Evolutionary conservation across 2,329 filamentous ascomycete genomes (phyloP), one percentile per base, ranked within the genome.

Genomic region (Penicillium sp.): DNA sequence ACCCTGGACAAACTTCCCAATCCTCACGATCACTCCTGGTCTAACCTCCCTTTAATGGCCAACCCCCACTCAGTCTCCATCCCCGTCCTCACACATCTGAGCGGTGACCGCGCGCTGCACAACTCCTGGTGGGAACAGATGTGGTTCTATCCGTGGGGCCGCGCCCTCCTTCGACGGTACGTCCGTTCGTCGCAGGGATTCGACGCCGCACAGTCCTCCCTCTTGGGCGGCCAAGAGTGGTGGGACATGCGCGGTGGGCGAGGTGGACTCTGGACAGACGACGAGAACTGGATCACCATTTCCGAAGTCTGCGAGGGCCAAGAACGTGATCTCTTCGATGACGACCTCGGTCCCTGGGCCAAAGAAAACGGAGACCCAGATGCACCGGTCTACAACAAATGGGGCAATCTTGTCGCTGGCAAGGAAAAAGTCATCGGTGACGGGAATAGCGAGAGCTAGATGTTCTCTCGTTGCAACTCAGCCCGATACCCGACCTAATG

Each of bases 251-350:
- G 72, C 10, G 73, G 72, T 7, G 73, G 73, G 0, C 64, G 62
- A n/a, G 73, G 73, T 2, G 74, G 74, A 6, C 56, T 75, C 3
- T 77, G 74, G 74, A 74, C 72, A 0, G 68, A 66, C 9, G 57
- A 62, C n/a, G 63, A 63, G 13, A 60, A 64, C 25, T 77, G 73
- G 72, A 42, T 73, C 14, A 62, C 64, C 0, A 73, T 72, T 58
- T 63, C 62, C 5, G 70, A 74, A 15, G 61, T 74, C 4, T 74
- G 71, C 18, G 56, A 59, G 9, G 64, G 67, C 2, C 57, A 67
- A 14, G 67, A 70, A 20, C 59, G 65, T 6, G 63, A 65, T 22
- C 53, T 74, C 0, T 76, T 77, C 45, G 54, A 59, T 6, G 73
- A 76, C 47, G 66, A 62, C 0, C 60, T 65, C 16, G 73, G 71